Base-by-base conservation (phyloP, 1,284 basidiomycete species). In the Rhodotorula glutinis region DNA sequence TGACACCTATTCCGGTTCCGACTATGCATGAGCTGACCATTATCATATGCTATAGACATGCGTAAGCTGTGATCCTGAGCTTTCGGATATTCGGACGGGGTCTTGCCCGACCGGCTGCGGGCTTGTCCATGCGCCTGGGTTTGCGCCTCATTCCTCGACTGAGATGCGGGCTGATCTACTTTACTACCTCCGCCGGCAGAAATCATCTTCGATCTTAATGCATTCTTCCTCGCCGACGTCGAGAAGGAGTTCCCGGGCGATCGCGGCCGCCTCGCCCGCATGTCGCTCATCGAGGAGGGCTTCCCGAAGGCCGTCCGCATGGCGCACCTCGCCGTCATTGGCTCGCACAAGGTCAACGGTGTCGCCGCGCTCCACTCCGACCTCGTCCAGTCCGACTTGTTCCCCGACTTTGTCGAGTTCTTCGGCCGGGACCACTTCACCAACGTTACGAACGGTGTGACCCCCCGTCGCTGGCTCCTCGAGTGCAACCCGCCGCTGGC, bases 341-440 rank as follows among this genome's bases (percentile, higher is more conserved):
- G 81, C 9, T 81, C 79, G 19, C 81, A 80, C 77, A 92, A 89
- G 78, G 88, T 94, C 75, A 96, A 96, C 76, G 92, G 93, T 77
- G 93, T 96, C 29, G 92, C 93, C n/a, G 92, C 93, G 82, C 86
- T 90, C 2, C 82, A 82, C 76, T 81, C 79, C 27, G 79, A 79
- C 66, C 77, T 82, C 25, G 78, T 83, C 46, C 78, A 81, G 74
- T 14, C 27, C 73, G 78, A 75, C 23, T 91, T 95, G 77, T 82
- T 93, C 79, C 91, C 89, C 75, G 93, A 95, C 81, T 95, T 95
- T 75, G 90, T 92, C 56, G 90, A 92, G 41, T 89, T 88, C 78
- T 30, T 64, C n/a, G 66, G 66, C 5, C 11, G 19, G 2, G 47
- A 53, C 38, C 76, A 75, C 66, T 81, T 82, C 66, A 78, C 76